Base-by-base conservation (phyloP, 2,329 filamentous ascomycete species). In the Venturia effusa region DNA sequence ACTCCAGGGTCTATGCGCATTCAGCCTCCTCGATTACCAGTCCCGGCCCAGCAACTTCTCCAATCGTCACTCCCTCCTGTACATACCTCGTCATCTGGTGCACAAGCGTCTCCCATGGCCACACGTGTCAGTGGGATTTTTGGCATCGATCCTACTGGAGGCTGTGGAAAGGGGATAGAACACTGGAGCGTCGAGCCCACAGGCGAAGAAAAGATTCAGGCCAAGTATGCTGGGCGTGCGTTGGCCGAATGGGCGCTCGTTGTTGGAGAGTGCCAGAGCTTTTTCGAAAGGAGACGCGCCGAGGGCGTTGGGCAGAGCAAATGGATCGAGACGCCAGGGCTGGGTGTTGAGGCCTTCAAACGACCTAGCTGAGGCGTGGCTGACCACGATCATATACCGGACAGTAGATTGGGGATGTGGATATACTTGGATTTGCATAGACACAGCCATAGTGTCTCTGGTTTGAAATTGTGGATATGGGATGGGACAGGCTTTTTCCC, bases 221-320 rank as follows among this genome's bases (percentile, higher is more conserved):
- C 63, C 66, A 81, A 80, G 65, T 87, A 93, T 72, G 79, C 83
- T 3, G 90, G 90, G 1, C 81, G 88, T 24, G 87, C 90, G 0
- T 79, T 94, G 55, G 89, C 89, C 0, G 90, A 94, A 73, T 94
- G 90, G 90, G 80, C 81, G 24, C 77, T 89, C 22, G 83, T 93
- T 24, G 84, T 92, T 19, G 83, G 84, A 64, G 90, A 94, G 72
- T 90, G 86, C 77, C 90, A 92, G 75, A 89, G 85, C 70, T 94
- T 93, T 74, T 84, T 91, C 39, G 89, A 93, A 65, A 81, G 89
- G 57, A 82, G 90, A 63, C 85, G 86, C 61, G 84, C 85, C 59
- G 90, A 94, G 71, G 89, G 89, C 55, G 83, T 92, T 11, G 80
- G 83, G 1, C 78, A 79, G 0, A 82, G 90, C 66, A 80, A 78